Percentiles rank a stretch among this genome's conserved stretches.
Evolutionary conservation across 164 flowering plant genomes (phyloP).

Genomic region (Sedum album): DNA sequence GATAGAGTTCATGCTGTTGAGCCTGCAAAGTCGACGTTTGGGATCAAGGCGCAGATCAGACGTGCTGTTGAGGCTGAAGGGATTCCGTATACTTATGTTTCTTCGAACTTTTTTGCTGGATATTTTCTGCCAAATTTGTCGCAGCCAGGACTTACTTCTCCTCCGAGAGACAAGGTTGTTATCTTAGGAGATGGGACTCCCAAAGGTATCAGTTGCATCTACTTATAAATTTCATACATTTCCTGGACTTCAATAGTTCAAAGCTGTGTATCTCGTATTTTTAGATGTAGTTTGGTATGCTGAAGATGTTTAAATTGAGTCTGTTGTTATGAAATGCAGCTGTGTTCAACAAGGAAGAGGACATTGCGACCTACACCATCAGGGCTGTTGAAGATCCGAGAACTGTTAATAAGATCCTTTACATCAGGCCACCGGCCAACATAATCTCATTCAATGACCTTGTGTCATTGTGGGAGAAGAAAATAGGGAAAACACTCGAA

Average conservation of each 20-base stretch:
- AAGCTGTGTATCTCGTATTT: neutral
- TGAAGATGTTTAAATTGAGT: neutral
- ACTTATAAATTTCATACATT: neutral
- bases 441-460: constrained; percentile 25
- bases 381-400: constrained; percentile 30
- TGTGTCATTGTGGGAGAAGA: constrained; percentile 31
- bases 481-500: constrained; percentile 24
- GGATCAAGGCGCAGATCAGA: constrained; percentile 10
- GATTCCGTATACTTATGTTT: constrained; percentile 17
- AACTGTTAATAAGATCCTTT: constrained; percentile 28
- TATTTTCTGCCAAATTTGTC: constrained; percentile 20
- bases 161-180: constrained; percentile 28
- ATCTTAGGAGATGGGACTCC: constrained; percentile 30
- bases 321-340: constrained; percentile 13
- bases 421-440: constrained; percentile 22
- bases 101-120: constrained; percentile 23
- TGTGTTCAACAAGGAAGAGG: constrained; percentile 25
- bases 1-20: constrained; percentile 13
- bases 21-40: constrained; percentile 13
- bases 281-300: neutral
- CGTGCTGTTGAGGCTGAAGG: constrained; percentile 14
- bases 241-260: neutral
- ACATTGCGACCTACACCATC: constrained; percentile 28
- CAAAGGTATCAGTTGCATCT: constrained; percentile 18
- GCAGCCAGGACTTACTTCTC: constrained; percentile 22